Percentiles rank a stretch among this genome's conserved stretches.
Evolutionary conservation across 2,329 filamentous ascomycete species (phyloP).

Genomic region (Golovinomyces cichoracearum): DNA sequence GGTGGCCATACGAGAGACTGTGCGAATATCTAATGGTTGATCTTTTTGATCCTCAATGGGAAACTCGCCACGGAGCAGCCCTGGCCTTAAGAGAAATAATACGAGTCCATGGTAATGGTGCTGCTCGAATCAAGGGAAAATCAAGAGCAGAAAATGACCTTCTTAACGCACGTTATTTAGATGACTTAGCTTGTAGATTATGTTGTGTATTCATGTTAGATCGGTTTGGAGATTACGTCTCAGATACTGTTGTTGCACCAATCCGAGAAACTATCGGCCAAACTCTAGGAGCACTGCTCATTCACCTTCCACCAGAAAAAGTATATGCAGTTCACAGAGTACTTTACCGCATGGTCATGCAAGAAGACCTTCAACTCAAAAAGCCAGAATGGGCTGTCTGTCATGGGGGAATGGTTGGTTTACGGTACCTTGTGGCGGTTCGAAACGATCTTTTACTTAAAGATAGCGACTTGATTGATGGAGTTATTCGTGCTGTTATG

Average conservation of each 20-base stretch:
- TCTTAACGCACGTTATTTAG: slow-evolving; percentile 64
- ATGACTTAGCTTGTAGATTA: slow-evolving; percentile 81
- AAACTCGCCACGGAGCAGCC: slow-evolving; percentile 82
- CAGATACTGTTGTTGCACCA: slow-evolving; percentile 85
- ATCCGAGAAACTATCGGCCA: slow-evolving; percentile 91
- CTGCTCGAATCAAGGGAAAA: slow-evolving; percentile 51
- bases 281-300: slow-evolving; percentile 67
- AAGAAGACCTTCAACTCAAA: slow-evolving; percentile 49
- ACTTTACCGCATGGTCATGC: slow-evolving; percentile 74
- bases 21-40: slow-evolving; percentile 88
- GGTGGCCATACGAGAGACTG: slow-evolving; percentile 85
- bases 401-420: slow-evolving; percentile 90
- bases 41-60: slow-evolving; percentile 81
- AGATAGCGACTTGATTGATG: slow-evolving; percentile 68
- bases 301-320: slow-evolving; percentile 52
- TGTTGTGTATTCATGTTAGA: slow-evolving; percentile 95
- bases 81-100: slow-evolving; percentile 84
- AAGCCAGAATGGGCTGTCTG: slow-evolving; percentile 76
- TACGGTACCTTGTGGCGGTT: slow-evolving; percentile 85
- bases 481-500: slow-evolving; percentile 77
- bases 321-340: slow-evolving; percentile 68
- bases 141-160: slow-evolving; percentile 47
- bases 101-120: slow-evolving; percentile 70
- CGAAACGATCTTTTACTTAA: slow-evolving; percentile 73
- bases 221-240: slow-evolving; percentile 91